Conservation (phyloP, 441 rosid genomes). For the California macrophylla region DNA sequence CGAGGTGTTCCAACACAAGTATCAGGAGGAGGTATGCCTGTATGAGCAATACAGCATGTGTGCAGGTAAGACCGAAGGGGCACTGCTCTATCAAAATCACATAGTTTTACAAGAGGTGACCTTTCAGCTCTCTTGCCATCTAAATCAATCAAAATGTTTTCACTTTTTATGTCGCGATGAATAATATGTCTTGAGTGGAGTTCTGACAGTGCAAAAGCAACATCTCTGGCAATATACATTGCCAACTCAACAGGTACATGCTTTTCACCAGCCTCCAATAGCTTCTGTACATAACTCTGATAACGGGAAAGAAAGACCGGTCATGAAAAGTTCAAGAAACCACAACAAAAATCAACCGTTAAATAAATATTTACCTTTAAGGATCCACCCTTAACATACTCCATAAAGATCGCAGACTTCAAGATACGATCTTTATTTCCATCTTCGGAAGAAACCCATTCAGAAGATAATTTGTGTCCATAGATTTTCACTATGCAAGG, state of each 20-base stretch:
- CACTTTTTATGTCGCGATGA: constrained; percentile 95
- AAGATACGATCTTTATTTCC: constrained; percentile 48
- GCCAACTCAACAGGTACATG: constrained; percentile 55
- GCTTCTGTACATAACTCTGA: constrained; percentile 63
- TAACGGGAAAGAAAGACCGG: constrained; percentile 13
- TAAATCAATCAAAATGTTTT: constrained; percentile 75
- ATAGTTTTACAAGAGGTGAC: constrained; percentile 68
- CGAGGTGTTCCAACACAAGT: constrained; percentile 94
- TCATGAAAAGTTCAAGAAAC: constrained; percentile 3
- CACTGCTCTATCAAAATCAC: constrained; percentile 93
- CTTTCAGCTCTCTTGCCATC: constrained; percentile 45
- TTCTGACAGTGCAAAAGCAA: constrained; percentile 70
- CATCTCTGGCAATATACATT: constrained; percentile 56
- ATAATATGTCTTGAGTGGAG: constrained; percentile 77
- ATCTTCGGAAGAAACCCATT: constrained; percentile 54
- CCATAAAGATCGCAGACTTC: constrained; percentile 68
- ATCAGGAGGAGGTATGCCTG: constrained; percentile 66
- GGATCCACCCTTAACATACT: constrained; percentile 73
- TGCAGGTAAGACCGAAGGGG: constrained; percentile 77
- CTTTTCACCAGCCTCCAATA: constrained; percentile 54
- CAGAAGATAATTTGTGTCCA: constrained; percentile 76
- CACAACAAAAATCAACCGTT: background rate
- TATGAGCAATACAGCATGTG: constrained; percentile 70
- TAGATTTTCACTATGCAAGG: constrained; percentile 76
- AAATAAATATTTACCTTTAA: constrained; percentile 45